Evolutionary conservation across 2,329 filamentous ascomycete genomes (phyloP), one percentile per base, ranked within the genome.

Genomic region (Bipolaris cookei): DNA sequence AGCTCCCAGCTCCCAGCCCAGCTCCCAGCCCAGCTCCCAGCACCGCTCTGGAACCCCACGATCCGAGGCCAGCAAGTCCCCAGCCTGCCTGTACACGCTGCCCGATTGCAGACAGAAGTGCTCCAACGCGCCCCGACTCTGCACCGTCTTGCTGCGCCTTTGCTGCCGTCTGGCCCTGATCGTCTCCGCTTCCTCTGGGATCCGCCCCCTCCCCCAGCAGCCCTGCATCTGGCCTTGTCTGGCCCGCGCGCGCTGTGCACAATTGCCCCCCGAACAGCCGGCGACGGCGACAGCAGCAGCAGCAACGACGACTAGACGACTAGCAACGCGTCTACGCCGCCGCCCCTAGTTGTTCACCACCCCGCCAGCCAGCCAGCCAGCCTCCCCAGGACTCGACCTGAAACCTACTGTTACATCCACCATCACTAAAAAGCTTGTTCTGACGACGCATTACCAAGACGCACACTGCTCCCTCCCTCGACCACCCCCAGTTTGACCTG

Each of bases 401-500:
- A 35, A 18, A 35, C 8, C 34, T 14, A 20, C 30, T 28, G n/a
- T 25, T 30, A 5, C 13, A 16, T 16, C 14, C 39, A 5, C 39
- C 8, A 3, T 18, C 23, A n/a, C 14, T 14, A 11, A 16, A 28
- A 25, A 20, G 18, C 42, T 30, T 16, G 39, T 30, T 39, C 14
- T 11, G 13, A 38, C 32, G 25, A 44, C 45, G 13, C 54, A 61
- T 64, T 69, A 70, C 67, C 71, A 75, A 69, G 59, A 73, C 73
- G 70, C 61, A 23, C 57, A 46, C 59, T 28, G 25, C 25, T 28
- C 25, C 10, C 7, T 10, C 25, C n/a, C n/a, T n/a, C 25, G 7
- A 28, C 25, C 64, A 56, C 63, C 63, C 51, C 57, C 63, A 44
- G 59, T 62, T 34, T 53, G 54, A 41, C 58, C 68, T 64, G 65